These are phyloP conservation scores for Curvularia verruculosa DNA, from an alignment of 2,329 filamentous ascomycete genomes.

Conservation along the genomic window DNA sequence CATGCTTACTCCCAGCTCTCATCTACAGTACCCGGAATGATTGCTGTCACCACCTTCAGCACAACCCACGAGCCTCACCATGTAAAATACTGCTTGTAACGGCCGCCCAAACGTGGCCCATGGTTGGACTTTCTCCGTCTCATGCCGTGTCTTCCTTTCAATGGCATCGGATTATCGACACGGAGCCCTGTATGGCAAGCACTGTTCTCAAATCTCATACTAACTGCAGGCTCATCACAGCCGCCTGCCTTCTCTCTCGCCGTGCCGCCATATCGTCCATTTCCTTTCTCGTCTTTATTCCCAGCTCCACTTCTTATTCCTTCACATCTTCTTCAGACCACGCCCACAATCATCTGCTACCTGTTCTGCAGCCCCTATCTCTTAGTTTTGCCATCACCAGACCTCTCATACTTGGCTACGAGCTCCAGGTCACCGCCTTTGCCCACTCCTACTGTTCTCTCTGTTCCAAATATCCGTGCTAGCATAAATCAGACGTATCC, in stretches of 20 bases:
- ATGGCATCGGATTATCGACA: neutral
- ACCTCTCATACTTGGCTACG: slow-evolving; percentile 1
- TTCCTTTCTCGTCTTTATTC: neutral
- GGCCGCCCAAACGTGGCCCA: neutral
- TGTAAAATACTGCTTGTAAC: neutral
- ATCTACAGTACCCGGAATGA: neutral
- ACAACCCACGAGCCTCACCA: neutral
- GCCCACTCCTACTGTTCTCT: slow-evolving; percentile 13
- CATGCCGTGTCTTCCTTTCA: neutral
- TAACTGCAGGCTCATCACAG: neutral
- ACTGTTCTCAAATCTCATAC: neutral
- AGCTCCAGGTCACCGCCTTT: neutral
- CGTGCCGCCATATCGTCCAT: neutral
- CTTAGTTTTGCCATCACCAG: slow-evolving; percentile 1
- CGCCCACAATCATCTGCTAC: slow-evolving; percentile 4
- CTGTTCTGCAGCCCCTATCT: neutral
- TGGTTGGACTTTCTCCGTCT: neutral
- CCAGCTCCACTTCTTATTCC: neutral
- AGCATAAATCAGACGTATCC: slow-evolving; percentile 42
- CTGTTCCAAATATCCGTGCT: slow-evolving; percentile 47
- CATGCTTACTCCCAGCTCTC: neutral
- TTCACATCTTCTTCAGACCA: slow-evolving; percentile 1
- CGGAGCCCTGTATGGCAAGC: neutral
- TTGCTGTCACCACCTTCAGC: neutral
- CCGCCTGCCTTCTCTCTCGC: neutral